phyloP scores from a whole-genome alignment of 2,329 filamentous ascomycete genomes.

The Neonectria coccinea region DNA sequence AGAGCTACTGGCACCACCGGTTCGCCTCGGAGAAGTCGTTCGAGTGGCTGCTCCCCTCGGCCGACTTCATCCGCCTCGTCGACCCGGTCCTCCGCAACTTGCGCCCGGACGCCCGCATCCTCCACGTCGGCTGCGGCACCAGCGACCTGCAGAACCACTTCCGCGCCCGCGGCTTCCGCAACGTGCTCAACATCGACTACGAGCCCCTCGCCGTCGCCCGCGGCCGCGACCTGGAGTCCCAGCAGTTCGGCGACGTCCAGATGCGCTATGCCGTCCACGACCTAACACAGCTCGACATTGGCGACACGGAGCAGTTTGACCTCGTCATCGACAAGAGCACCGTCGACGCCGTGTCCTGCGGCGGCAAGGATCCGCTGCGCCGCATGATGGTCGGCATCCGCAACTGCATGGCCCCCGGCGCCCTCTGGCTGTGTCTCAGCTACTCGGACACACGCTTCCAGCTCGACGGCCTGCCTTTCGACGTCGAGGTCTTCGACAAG shows the following conservation, averaged over 20 bases:
- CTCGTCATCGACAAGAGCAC: constrained; percentile 64
- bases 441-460: constrained; percentile 59
- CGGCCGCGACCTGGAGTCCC: constrained; percentile 55
- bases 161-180: constrained; percentile 54
- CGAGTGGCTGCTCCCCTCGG: constrained; percentile 61
- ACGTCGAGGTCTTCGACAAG: constrained; percentile 56
- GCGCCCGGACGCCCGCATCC: constrained; percentile 48
- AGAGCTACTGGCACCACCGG: constrained; percentile 62
- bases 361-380: constrained; percentile 52
- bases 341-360: constrained; percentile 61
- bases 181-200: constrained; percentile 63
- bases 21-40: constrained; percentile 59
- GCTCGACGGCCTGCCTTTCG: constrained; percentile 53
- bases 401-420: constrained; percentile 50
- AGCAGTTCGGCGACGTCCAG: constrained; percentile 57
- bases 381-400: constrained; percentile 55
- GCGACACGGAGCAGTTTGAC: constrained; percentile 48
- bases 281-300: constrained; percentile 53
- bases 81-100: constrained; percentile 52
- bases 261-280: constrained; percentile 60
- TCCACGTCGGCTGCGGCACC: constrained; percentile 63
- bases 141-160: constrained; percentile 63
- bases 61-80: constrained; percentile 55
- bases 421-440: constrained; percentile 62
- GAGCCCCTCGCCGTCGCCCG: constrained; percentile 60